phyloP scores from a whole-genome alignment of 2,329 filamentous ascomycete species.

The Capronia americana region DNA sequence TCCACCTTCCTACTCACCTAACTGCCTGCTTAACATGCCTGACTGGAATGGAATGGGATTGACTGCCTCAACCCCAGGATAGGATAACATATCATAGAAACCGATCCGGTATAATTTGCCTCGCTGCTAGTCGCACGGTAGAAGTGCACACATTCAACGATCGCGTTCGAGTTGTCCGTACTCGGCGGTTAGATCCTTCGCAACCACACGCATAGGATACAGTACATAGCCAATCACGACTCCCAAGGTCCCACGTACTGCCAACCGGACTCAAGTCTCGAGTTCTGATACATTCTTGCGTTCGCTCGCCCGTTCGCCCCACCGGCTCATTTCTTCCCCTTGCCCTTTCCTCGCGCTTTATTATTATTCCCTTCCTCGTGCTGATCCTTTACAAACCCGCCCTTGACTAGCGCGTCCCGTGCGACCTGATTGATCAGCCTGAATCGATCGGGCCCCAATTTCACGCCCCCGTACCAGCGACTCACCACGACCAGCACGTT shows the following conservation, averaged over 20 bases:
- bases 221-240: neutral
- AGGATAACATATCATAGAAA: neutral
- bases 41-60: no score
- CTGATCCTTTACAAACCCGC: conserved; percentile 63
- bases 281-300: neutral
- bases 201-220: no score
- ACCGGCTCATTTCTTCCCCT: conserved; percentile 7
- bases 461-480: conserved; percentile 92
- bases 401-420: conserved; percentile 80
- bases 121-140: no score
- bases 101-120: no score
- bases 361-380: conserved; percentile 25
- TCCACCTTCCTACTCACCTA: no score
- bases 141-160: no score
- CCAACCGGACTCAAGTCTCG: neutral
- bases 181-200: no score
- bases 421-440: conserved; percentile 86
- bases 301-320: neutral
- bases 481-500: conserved; percentile 91
- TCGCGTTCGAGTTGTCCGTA: no score
- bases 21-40: no score
- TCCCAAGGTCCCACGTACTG: neutral
- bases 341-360: conserved; percentile 6
- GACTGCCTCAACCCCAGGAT: neutral
- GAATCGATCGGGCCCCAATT: conserved; percentile 87